Evolutionary conservation across 495 filamentous ascomycete genomes (phyloP).

Genomic region (Podospora australis): DNA sequence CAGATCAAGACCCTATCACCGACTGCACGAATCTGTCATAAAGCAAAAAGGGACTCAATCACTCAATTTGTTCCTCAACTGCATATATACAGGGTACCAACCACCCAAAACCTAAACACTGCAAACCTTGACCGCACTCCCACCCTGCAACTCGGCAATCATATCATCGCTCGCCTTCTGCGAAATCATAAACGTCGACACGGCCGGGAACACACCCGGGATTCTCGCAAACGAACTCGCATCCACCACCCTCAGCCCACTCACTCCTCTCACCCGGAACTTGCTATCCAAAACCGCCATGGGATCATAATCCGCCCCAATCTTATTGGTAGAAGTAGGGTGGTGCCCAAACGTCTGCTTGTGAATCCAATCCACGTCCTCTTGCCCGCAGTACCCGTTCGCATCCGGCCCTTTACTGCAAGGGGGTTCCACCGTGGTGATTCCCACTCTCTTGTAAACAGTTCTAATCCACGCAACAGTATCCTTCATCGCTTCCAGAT

Average conservation of each 20-base stretch:
- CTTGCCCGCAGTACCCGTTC: constrained; percentile 24
- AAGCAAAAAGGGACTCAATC: not conserved
- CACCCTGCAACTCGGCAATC: constrained; percentile 29
- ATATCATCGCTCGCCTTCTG: constrained; percentile 57
- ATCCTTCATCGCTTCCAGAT: constrained; percentile 33
- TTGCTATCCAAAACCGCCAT: constrained; percentile 39
- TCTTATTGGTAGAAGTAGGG: constrained; percentile 35
- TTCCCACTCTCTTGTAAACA: constrained; percentile 23
- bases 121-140: constrained; percentile 16
- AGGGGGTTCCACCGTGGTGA: constrained; percentile 30
- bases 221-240: constrained; percentile 37
- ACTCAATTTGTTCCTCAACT: not conserved
- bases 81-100: not conserved
- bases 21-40: not conserved
- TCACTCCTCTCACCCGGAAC: constrained; percentile 37
- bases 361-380: constrained; percentile 34
- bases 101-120: not conserved
- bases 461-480: constrained; percentile 28
- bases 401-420: constrained; percentile 19
- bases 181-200: constrained; percentile 52
- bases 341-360: constrained; percentile 42
- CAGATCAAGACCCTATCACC: not conserved
- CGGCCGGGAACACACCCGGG: constrained; percentile 45
- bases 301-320: constrained; percentile 37
- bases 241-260: constrained; percentile 41